These are phyloP conservation scores for Chlamydomonas schloesseri DNA, from an alignment of 139 green algal genomes.

Conservation along the genomic window DNA sequence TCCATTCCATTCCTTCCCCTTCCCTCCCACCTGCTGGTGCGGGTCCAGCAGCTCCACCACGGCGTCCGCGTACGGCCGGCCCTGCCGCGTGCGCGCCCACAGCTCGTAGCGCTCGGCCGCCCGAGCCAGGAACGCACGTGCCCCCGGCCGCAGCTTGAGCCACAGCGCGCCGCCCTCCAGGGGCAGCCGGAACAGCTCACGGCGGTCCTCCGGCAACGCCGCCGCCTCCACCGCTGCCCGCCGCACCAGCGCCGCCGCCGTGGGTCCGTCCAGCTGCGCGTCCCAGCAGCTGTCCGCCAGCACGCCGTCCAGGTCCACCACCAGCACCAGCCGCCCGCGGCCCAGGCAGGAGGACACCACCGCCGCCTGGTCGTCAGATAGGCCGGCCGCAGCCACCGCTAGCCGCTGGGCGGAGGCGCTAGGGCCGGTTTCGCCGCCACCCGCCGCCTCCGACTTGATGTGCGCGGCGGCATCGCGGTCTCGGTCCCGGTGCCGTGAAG, in stretches of 20 bases:
- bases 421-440: not conserved
- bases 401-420: not conserved
- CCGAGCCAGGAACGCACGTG: conserved; percentile 73
- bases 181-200: conserved; percentile 76
- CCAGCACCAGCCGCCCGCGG: conserved; percentile 66
- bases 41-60: conserved; percentile 92
- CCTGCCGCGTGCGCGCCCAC: conserved; percentile 91
- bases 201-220: conserved; percentile 41
- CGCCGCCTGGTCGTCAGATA: not conserved
- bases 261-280: conserved; percentile 35
- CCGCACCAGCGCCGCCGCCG: conserved; percentile 48
- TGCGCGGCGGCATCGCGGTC: conserved; percentile 1
- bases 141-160: conserved; percentile 94
- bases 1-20: no score
- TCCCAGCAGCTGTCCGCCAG: conserved; percentile 86
- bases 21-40: not conserved
- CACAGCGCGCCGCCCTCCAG: conserved; percentile 74
- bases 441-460: not conserved
- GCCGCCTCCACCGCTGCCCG: conserved; percentile 14
- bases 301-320: conserved; percentile 96
- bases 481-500: not conserved
- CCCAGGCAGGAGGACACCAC: not conserved
- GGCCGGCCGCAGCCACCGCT: not conserved
- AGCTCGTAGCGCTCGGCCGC: conserved; percentile 84
- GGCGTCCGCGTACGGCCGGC: conserved; percentile 60